phyloP scores from a whole-genome alignment of 1,284 basidiomycete species.

The Cryptococcus hybrid region DNA sequence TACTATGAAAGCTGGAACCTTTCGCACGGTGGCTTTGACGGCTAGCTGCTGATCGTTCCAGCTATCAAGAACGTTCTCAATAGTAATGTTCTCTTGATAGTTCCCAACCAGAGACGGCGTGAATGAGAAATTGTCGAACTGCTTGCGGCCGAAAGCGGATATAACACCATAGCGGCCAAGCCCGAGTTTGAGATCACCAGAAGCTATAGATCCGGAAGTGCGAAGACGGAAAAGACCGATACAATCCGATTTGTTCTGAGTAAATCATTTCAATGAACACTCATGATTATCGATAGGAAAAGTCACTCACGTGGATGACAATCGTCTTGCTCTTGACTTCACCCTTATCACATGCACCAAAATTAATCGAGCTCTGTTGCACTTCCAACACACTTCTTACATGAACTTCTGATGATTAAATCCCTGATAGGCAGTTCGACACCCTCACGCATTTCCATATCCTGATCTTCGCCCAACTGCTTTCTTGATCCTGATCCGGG shows the following conservation, averaged over 20 bases:
- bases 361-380: conserved; percentile 56
- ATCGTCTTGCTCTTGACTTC: conserved; percentile 54
- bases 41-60: conserved; percentile 53
- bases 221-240: conserved; percentile 54
- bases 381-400: conserved; percentile 53
- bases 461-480: background rate
- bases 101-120: conserved; percentile 52
- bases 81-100: conserved; percentile 53
- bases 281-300: background rate
- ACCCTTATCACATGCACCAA: conserved; percentile 55
- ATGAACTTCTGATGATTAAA: conserved; percentile 52
- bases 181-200: conserved; percentile 54
- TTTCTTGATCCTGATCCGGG: background rate
- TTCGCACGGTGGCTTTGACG: conserved; percentile 54
- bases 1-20: conserved; percentile 52
- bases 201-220: conserved; percentile 55
- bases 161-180: conserved; percentile 55
- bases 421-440: conserved; percentile 54
- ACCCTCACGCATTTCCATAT: conserved; percentile 12
- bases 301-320: conserved; percentile 46
- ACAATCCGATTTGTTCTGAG: conserved; percentile 51
- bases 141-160: conserved; percentile 54
- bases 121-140: conserved; percentile 51
- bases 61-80: conserved; percentile 54
- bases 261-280: background rate